phyloP scores from a whole-genome alignment of 1,284 basidiomycete species.

The Flammula alnicola region DNA sequence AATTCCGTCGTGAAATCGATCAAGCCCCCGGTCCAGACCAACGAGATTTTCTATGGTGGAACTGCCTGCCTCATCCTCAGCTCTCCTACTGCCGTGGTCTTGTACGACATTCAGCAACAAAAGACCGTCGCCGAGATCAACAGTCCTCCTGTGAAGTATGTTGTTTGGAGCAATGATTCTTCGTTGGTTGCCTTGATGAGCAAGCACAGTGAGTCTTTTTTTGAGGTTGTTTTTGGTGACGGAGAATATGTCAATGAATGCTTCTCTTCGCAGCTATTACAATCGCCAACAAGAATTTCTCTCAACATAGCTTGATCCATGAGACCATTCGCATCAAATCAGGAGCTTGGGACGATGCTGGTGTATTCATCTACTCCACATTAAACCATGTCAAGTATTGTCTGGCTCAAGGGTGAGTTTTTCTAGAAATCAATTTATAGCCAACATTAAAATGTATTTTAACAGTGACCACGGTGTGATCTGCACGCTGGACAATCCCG shows the following conservation, averaged over 20 bases:
- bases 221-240: background rate
- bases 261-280: constrained; percentile 84
- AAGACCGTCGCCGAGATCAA: constrained; percentile 92
- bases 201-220: constrained; percentile 89
- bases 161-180: constrained; percentile 92
- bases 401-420: constrained; percentile 84
- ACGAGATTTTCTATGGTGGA: constrained; percentile 98
- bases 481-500: constrained; percentile 98
- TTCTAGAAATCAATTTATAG: background rate
- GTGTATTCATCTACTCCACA: constrained; percentile 97
- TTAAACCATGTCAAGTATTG: constrained; percentile 99
- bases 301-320: constrained; percentile 91
- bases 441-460: background rate
- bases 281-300: constrained; percentile 93
- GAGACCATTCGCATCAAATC: constrained; percentile 99
- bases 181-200: constrained; percentile 91
- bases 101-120: constrained; percentile 99
- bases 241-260: background rate
- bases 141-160: constrained; percentile 97
- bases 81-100: constrained; percentile 84
- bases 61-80: constrained; percentile 94
- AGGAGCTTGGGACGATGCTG: constrained; percentile 97
- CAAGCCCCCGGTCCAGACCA: constrained; percentile 93
- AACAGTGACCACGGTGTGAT: constrained; percentile 96
- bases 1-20: constrained; percentile 96